Evolutionary conservation across 2,329 filamentous ascomycete species (phyloP).

Genomic region (Trichoderma atroviride): DNA sequence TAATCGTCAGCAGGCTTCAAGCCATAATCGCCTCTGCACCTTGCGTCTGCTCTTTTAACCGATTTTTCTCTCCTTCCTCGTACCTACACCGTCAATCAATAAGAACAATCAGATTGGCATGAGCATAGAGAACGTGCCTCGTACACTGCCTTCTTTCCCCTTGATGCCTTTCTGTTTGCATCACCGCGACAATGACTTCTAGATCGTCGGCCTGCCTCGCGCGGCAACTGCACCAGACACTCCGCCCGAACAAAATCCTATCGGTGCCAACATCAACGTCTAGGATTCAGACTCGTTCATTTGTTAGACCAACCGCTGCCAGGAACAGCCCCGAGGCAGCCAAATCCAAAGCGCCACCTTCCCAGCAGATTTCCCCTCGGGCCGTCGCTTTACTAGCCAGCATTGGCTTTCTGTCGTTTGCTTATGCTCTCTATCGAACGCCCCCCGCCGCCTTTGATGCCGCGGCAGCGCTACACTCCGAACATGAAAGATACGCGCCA

Average conservation of each 20-base stretch:
- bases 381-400: conserved; percentile 19
- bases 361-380: conserved; percentile 4
- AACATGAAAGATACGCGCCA: background rate
- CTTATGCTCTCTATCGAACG: conserved; percentile 14
- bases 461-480: conserved; percentile 8
- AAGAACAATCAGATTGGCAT: background rate
- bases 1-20: background rate
- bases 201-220: conserved; percentile 1
- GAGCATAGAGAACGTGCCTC: background rate
- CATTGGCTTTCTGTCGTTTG: conserved; percentile 21
- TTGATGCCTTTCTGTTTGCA: background rate
- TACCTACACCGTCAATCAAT: background rate
- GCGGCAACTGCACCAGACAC: conserved; percentile 8
- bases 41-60: background rate
- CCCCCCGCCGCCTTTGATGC: conserved; percentile 21
- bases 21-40: conserved; percentile 7
- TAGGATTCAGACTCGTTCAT: conserved; percentile 3
- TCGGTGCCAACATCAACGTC: background rate
- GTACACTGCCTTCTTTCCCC: background rate
- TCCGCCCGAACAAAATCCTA: background rate
- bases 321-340: background rate
- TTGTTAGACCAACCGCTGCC: conserved; percentile 11
- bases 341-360: background rate
- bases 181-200: conserved; percentile 13
- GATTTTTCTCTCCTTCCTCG: background rate